Base-by-base conservation (phyloP, 176 grass and related monocot species). In the Phragmites australis region DNA sequence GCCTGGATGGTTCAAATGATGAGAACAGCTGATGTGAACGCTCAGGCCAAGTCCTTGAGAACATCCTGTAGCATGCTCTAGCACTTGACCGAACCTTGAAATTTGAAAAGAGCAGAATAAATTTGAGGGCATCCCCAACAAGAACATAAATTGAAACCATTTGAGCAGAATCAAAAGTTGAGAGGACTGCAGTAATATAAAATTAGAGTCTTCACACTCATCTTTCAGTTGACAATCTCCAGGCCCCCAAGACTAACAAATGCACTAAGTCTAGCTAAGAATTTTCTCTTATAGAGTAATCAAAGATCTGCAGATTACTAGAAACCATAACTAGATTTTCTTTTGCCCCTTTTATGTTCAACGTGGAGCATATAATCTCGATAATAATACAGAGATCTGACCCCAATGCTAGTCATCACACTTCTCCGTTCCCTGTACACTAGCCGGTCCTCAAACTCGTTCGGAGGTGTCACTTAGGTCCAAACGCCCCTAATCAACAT, bases 11-110 rank as follows among this genome's bases (percentile, higher is more conserved):
- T 86, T 98, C 92, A 80, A 98, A 94, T 57, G 92, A 98, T 72
- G 81, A 89, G 81, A 94, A 94, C 32, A 98, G 82, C 18, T 77
- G 88, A 81, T 71, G 63, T 1, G 95, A 93, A 9, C 88, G 86
- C 47, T 94, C 88, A 55, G 90, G 95, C 95, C 95, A 98, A 27
- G 86, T 93, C 83, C 84, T 93, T 40, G 92, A 89, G 73, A 93
- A 98, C 82, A 91, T 87, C 77, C 81, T 81, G 71, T 94, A 98
- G 80, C 92, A 94, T 81, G 90, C 83, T 82, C 95, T 89, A 76
- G 95, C 95, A 54, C 62, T 91, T 21, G 92, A 89, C 17, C 95
- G 74, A 29, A 98, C 95, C 95, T 98, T 79, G 52, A 74, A 65
- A 55, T 58, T n/a, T 2, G 53, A 79, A 78, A 74, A 68, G 10